phyloP scores from a whole-genome alignment of 164 flowering plant species.

The Brasenia schreberi region DNA sequence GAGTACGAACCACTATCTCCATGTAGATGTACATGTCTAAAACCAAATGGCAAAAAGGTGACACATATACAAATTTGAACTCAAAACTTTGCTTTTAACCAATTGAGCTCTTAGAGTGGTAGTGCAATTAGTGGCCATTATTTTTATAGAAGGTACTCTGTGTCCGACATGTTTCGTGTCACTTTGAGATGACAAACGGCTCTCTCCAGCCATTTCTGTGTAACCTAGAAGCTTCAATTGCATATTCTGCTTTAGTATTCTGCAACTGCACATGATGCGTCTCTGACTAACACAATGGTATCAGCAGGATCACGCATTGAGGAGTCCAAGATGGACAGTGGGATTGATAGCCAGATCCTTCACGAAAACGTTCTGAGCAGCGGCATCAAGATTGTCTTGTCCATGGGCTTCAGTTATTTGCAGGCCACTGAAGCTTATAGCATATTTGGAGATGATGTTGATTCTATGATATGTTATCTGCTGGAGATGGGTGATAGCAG shows the following conservation, averaged over 20 bases:
- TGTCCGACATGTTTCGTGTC: no score
- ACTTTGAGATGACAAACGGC: no score
- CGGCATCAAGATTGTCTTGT: slow-evolving; percentile 66
- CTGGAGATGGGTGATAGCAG: slow-evolving; percentile 59
- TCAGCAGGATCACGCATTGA: slow-evolving; percentile 41
- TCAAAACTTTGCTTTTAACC: no score
- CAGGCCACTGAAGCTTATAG: slow-evolving; percentile 88
- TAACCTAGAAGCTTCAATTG: no score
- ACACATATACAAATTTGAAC: no score
- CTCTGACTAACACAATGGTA: background rate
- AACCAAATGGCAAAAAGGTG: no score
- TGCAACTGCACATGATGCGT: background rate
- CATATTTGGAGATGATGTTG: slow-evolving; percentile 91
- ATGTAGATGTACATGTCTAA: no score
- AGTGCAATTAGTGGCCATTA: no score
- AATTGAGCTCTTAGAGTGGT: no score
- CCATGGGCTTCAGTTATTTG: slow-evolving; percentile 94
- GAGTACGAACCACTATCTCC: no score
- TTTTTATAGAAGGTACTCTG: no score
- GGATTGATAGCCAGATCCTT: slow-evolving; percentile 8
- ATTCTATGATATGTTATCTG: slow-evolving; percentile 83
- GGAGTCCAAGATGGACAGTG: slow-evolving; percentile 24
- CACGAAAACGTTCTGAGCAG: slow-evolving; percentile 28
- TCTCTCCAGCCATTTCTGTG: no score
- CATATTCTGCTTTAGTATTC: background rate